Evolutionary conservation across 2,329 filamentous ascomycete genomes (phyloP).

Genomic region (Ampelomyces quisqualis): DNA sequence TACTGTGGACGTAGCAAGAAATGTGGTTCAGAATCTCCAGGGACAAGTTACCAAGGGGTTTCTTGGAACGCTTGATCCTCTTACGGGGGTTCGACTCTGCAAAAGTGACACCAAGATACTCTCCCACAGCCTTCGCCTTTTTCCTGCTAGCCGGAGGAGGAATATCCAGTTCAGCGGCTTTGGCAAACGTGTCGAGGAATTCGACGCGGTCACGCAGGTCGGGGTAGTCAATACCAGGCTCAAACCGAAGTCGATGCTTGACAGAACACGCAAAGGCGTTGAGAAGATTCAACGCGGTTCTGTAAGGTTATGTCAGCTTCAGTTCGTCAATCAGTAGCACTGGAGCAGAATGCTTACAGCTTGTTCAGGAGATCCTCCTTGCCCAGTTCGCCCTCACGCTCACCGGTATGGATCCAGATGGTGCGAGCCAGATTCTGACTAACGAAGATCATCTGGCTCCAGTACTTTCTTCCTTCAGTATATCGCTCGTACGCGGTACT

Average conservation of each 20-base stretch:
- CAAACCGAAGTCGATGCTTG: conserved; percentile 81
- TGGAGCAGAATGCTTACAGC: conserved; percentile 45
- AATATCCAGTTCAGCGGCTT: conserved; percentile 52
- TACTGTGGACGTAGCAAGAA: conserved; percentile 63
- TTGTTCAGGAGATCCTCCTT: conserved; percentile 72
- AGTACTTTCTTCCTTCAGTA: conserved; percentile 64
- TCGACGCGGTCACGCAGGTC: conserved; percentile 69
- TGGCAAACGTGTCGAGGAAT: conserved; percentile 75
- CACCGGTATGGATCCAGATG: conserved; percentile 76
- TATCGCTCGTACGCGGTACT: conserved; percentile 74
- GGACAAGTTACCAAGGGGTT: conserved; percentile 78
- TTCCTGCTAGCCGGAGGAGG: conserved; percentile 31
- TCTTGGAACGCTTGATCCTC: conserved; percentile 69
- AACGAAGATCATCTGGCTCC: conserved; percentile 57
- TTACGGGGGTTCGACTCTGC: conserved; percentile 78
- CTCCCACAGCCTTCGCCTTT: conserved; percentile 62
- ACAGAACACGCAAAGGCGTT: conserved; percentile 74
- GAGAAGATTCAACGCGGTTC: conserved; percentile 72
- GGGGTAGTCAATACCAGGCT: conserved; percentile 75
- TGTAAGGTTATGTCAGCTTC: conserved; percentile 16
- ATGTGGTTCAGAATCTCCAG: conserved; percentile 77
- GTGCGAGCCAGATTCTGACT: conserved; percentile 64
- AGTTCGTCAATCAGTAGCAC: conserved; percentile 1
- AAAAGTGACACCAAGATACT: conserved; percentile 75
- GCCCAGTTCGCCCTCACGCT: conserved; percentile 58